phyloP scores from a whole-genome alignment of 768 basidiomycete genomes.

The Tylopilus felleus region DNA sequence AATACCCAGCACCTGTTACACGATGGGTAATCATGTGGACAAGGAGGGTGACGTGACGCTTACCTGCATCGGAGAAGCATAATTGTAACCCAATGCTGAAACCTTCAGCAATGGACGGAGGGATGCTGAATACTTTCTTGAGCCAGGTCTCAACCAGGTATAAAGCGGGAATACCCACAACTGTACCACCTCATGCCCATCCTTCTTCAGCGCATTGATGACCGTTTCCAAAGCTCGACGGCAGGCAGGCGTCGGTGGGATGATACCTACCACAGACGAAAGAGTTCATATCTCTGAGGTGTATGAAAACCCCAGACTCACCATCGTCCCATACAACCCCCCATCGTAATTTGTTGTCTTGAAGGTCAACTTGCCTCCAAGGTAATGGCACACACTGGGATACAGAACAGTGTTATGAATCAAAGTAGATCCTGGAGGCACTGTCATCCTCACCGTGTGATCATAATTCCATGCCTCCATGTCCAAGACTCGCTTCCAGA shows the following conservation, averaged over 20 bases:
- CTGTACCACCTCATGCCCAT: constrained; percentile 40
- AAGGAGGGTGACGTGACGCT: background rate
- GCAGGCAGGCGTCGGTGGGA: constrained; percentile 40
- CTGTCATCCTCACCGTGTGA: constrained; percentile 31
- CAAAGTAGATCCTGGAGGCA: background rate
- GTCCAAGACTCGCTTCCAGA: constrained; percentile 41
- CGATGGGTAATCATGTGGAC: background rate
- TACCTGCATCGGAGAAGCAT: constrained; percentile 56
- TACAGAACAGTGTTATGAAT: background rate
- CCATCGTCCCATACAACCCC: constrained; percentile 43
- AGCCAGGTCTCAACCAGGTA: background rate
- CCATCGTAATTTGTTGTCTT: constrained; percentile 35
- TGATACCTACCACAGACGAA: constrained; percentile 27
- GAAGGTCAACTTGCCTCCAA: constrained; percentile 38
- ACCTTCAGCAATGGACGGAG: constrained; percentile 52
- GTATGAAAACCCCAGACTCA: constrained; percentile 14
- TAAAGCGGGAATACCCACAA: constrained; percentile 32
- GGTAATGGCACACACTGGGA: constrained; percentile 41
- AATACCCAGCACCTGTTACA: constrained; percentile 43
- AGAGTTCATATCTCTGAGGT: background rate
- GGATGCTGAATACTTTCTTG: constrained; percentile 23
- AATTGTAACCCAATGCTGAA: constrained; percentile 52
- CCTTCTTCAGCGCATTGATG: constrained; percentile 31
- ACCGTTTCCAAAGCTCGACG: constrained; percentile 36
- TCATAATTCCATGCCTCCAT: constrained; percentile 46